Base-by-base conservation (phyloP, 2,329 filamentous ascomycete genomes). In the Stagonosporopsis tanaceti region DNA sequence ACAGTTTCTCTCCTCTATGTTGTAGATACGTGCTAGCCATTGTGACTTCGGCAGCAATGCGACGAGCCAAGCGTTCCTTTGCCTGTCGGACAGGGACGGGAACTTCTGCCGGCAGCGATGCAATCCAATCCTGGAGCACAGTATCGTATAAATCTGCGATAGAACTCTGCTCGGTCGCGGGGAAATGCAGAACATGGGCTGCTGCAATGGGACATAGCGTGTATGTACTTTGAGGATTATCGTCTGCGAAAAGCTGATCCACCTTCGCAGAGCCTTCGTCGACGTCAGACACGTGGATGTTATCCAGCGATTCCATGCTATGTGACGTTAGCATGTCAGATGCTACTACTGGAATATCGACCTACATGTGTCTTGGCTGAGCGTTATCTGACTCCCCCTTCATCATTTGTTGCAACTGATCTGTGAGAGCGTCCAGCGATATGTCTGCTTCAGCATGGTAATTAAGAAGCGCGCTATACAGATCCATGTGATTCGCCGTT, bases 41-140 rank as follows among this genome's bases (percentile, higher is more conserved):
- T 2, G 72, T 60, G 2, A 80, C 44, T 40, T 79, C 74, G 5
- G 73, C 69, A 14, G 79, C 76, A 15, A 77, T 50, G 3, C 65
- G 68, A 32, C 73, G 67, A n/a, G 70, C 70, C 15, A 75, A 60
- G 17, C 65, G 62, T 60, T 77, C 74, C 39, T 71, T 71, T 5
- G 38, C 59, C 54, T 72, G 66, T 6, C 75, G 70, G 32, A 72
- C 53, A 28, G 61, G 61, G 22, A 60, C 51, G 4, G 74, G 60
- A 1, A 72, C 62, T 5, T 65, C 50, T 7, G 41, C 11, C 6
- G 74, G 69, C 30, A 78, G 50, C 9, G 71, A 61, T 17, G 67
- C 69, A 15, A 78, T 59, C 68, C 70, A 77, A 8, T 61, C 65
- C 15, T 69, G 53, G 5, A 77, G 64, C 7, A 77, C 60, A 1